Evolutionary conservation across 2,329 filamentous ascomycete genomes (phyloP).

Genomic region (Zasmidium citrigriseum): DNA sequence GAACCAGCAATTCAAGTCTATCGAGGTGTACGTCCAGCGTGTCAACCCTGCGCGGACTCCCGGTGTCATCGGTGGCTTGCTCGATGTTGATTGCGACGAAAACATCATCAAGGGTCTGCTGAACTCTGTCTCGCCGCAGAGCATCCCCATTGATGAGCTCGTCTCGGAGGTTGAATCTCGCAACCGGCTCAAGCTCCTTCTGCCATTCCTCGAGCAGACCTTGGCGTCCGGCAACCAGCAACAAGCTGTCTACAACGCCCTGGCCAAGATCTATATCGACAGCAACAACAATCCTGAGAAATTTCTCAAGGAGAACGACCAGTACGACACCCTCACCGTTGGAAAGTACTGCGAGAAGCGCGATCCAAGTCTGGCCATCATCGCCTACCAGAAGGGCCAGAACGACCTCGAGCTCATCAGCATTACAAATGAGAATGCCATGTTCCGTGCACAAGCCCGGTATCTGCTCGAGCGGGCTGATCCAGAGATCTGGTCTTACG

Average conservation of each 20-base stretch:
- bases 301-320: conserved; percentile 95
- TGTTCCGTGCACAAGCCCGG: conserved; percentile 97
- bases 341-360: conserved; percentile 99
- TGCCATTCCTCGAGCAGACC: conserved; percentile 94
- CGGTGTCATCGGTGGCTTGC: conserved; percentile 85
- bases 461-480: conserved; percentile 92
- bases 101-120: conserved; percentile 91
- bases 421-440: conserved; percentile 99
- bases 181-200: conserved; percentile 90
- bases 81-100: conserved; percentile 98
- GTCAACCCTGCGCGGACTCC: conserved; percentile 92
- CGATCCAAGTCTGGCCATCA: conserved; percentile 91
- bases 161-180: conserved; percentile 93
- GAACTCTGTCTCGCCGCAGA: conserved; percentile 76
- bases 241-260: conserved; percentile 92
- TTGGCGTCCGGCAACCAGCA: conserved; percentile 89
- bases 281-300: conserved; percentile 97
- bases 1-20: conserved; percentile 98
- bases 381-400: conserved; percentile 93
- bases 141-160: conserved; percentile 91
- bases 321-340: conserved; percentile 88
- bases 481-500: conserved; percentile 88
- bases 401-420: conserved; percentile 96
- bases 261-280: conserved; percentile 99
- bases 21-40: conserved; percentile 95